Percentiles rank a stretch among this genome's conserved stretches.
phyloP scores from a whole-genome alignment of 768 basidiomycete genomes.

The Russula sp. region DNA sequence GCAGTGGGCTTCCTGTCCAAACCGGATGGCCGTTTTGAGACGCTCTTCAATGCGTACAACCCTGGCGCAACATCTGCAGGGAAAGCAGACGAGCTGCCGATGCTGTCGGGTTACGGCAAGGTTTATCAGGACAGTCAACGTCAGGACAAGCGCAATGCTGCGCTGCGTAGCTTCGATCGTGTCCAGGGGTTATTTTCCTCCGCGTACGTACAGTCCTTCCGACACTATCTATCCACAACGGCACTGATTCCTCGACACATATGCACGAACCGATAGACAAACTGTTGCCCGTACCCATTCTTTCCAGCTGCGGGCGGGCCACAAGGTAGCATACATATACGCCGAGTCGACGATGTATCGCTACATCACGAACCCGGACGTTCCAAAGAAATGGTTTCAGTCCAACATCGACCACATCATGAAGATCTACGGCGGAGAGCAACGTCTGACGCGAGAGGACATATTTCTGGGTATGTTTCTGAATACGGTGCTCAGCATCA shows the following conservation, averaged over 20 bases:
- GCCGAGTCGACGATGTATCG: slow-evolving; percentile 66
- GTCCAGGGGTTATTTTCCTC: slow-evolving; percentile 42
- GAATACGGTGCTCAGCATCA: not conserved
- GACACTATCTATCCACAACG: not conserved
- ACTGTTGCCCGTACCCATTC: slow-evolving; percentile 47
- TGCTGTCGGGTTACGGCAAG: slow-evolving; percentile 60
- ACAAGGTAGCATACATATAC: slow-evolving; percentile 60
- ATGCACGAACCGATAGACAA: slow-evolving; percentile 32
- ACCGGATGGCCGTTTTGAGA: slow-evolving; percentile 61
- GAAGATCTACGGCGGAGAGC: slow-evolving; percentile 42
- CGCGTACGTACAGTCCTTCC: slow-evolving; percentile 14
- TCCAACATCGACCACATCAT: slow-evolving; percentile 61
- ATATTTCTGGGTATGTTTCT: slow-evolving; percentile 32
- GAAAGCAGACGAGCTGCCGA: slow-evolving; percentile 44
- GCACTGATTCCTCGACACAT: not conserved
- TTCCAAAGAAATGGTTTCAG: slow-evolving; percentile 69
- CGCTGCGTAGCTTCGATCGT: slow-evolving; percentile 52
- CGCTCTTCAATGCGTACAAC: slow-evolving; percentile 62
- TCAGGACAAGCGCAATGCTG: slow-evolving; percentile 52
- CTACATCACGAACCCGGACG: slow-evolving; percentile 56
- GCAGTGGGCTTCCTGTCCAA: slow-evolving; percentile 72
- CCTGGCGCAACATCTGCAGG: slow-evolving; percentile 44
- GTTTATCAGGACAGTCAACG: slow-evolving; percentile 43
- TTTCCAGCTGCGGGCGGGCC: slow-evolving; percentile 56
- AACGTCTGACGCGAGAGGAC: slow-evolving; percentile 34